These are phyloP conservation scores for Orbilia brochopaga DNA, from an alignment of 2,329 filamentous ascomycete genomes.

Conservation along the genomic window DNA sequence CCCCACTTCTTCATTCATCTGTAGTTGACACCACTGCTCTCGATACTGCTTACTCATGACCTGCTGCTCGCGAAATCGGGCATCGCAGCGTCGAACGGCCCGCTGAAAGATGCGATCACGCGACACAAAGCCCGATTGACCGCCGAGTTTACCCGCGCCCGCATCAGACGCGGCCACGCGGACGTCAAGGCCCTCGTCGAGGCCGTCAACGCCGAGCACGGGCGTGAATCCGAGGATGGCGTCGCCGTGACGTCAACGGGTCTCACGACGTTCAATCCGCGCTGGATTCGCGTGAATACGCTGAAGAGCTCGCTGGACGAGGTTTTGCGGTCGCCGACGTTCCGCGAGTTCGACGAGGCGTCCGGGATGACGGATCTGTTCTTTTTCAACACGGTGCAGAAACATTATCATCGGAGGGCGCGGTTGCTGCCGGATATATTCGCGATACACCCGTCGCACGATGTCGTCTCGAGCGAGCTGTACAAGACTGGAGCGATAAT, in stretches of 20 bases:
- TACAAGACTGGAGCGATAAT: constrained; percentile 82
- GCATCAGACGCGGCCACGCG: constrained; percentile 73
- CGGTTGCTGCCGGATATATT: constrained; percentile 81
- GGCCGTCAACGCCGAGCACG: constrained; percentile 57
- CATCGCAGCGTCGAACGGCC: constrained; percentile 77
- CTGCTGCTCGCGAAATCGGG: constrained; percentile 80
- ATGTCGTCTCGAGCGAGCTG: constrained; percentile 68
- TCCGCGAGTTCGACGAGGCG: constrained; percentile 68
- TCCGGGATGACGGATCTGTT: constrained; percentile 49
- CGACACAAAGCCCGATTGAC: constrained; percentile 79
- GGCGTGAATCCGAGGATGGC: constrained; percentile 64
- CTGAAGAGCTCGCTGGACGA: constrained; percentile 73
- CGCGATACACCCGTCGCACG: constrained; percentile 73
- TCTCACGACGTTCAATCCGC: constrained; percentile 68
- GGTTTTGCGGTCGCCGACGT: constrained; percentile 73
- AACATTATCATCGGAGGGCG: constrained; percentile 25
- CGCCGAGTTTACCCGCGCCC: constrained; percentile 80
- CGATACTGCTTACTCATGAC: constrained; percentile 84
- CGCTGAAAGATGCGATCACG: constrained; percentile 75
- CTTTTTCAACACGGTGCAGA: constrained; percentile 25
- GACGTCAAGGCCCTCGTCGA: constrained; percentile 68
- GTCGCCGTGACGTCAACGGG: constrained; percentile 60
- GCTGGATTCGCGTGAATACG: constrained; percentile 89
- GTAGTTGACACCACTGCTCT: constrained; percentile 60
- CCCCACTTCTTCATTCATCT: background rate